Evolutionary conservation across 139 green algal genomes (phyloP).

Genomic region (Gonium pectorale): DNA sequence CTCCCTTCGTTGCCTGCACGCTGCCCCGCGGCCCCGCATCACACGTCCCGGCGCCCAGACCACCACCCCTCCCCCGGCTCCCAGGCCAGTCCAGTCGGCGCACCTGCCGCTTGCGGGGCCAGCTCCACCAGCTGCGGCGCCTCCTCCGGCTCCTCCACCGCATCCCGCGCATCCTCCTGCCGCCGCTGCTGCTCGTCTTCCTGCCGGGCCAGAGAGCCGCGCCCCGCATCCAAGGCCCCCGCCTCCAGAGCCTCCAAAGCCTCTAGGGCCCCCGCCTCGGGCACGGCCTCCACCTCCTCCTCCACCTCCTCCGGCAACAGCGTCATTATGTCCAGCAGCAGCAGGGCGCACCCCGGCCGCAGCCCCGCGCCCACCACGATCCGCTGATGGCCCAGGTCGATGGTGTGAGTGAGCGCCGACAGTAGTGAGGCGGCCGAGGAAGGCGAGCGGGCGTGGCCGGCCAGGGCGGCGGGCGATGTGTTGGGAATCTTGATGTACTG

Average conservation of each 20-base stretch:
- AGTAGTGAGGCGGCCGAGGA: too few species aligned
- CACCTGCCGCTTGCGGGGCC: too few species aligned
- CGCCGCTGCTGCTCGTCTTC: not conserved
- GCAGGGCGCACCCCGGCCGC: slow-evolving; percentile 13
- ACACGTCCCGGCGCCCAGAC: too few species aligned
- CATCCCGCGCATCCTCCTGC: too few species aligned
- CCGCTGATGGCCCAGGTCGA: slow-evolving; percentile 20
- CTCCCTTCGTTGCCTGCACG: too few species aligned
- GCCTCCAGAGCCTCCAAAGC: too few species aligned
- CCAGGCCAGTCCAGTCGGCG: too few species aligned
- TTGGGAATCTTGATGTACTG: slow-evolving; percentile 35
- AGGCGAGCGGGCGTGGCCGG: too few species aligned
- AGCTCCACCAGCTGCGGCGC: not conserved
- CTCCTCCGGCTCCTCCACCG: too few species aligned
- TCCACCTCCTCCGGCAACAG: not conserved
- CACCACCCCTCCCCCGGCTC: too few species aligned
- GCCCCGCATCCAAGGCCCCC: not conserved
- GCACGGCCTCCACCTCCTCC: not conserved
- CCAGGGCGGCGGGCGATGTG: not conserved
- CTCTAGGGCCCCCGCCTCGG: not conserved
- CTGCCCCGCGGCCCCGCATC: too few species aligned
- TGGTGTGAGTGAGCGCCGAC: not conserved
- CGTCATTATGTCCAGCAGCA: not conserved
- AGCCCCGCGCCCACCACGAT: slow-evolving; percentile 23
- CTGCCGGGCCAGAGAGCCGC: not conserved